Percentiles rank a stretch among this genome's conserved stretches.
phyloP scores from a whole-genome alignment of 257 asterid species.

The Misopates orontium region DNA sequence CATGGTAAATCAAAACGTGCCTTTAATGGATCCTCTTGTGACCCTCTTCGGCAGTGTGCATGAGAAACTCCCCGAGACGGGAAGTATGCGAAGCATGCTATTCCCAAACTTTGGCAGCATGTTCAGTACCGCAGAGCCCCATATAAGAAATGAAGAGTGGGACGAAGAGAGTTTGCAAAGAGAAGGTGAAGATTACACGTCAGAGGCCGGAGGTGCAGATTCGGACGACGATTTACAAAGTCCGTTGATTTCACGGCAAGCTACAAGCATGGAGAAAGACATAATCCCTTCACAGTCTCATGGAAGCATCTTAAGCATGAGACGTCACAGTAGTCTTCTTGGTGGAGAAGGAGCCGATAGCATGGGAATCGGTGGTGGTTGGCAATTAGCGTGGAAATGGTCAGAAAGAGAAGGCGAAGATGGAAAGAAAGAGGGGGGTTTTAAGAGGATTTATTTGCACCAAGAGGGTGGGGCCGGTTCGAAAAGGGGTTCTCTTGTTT shows the following conservation, averaged over 20 bases:
- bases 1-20: conserved; percentile 50
- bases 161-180: conserved; percentile 69
- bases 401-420: conserved; percentile 63
- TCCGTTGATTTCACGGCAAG: conserved; percentile 75
- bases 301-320: conserved; percentile 46
- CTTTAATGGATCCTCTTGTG: conserved; percentile 78
- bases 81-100: conserved; percentile 80
- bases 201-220: conserved; percentile 41
- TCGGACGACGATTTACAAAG: conserved; percentile 61
- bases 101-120: conserved; percentile 86
- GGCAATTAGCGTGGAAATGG: conserved; percentile 89
- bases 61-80: conserved; percentile 64
- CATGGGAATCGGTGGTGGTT: conserved; percentile 82
- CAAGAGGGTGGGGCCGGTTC: conserved; percentile 57
- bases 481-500: conserved; percentile 66
- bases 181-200: conserved; percentile 54
- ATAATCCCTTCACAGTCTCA: conserved; percentile 44
- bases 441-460: conserved; percentile 69
- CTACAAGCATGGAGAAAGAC: conserved; percentile 58
- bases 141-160: conserved; percentile 59
- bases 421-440: conserved; percentile 65
- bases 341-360: conserved; percentile 49
- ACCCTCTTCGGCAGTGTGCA: conserved; percentile 79
- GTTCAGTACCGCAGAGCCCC: conserved; percentile 67
- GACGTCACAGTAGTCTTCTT: conserved; percentile 54